Evolutionary conservation across 169 alveolate species (phyloP), one percentile per base, ranked within the genome.

Genomic region (Babesia ovata): DNA sequence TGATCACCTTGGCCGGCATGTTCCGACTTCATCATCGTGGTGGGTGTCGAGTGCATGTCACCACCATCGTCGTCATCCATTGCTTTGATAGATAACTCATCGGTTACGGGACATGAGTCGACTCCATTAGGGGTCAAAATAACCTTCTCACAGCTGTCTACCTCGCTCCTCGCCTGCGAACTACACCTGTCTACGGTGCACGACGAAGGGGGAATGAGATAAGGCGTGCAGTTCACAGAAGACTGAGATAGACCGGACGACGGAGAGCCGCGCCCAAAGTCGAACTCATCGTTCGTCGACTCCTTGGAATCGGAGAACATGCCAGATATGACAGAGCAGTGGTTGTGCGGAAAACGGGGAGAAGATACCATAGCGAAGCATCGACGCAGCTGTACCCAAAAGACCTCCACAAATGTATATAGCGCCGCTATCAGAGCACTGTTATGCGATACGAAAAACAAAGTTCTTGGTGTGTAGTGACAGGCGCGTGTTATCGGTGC

Each of bases 191-290:
- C 73, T 28, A 46, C 26, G 4, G 73, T 48, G 58, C 62, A 24
- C 46, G 73, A 48, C 21, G 73, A 48, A 14, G 60, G 73, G 21
- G 46, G 61, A 6, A 44, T 29, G 53, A 48, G 46, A 28, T 46
- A 63, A 11, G 60, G 73, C 14, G 73, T 63, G 22, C 73, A 63
- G 29, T 63, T 45, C 26, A 63, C 33, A n/a, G 70, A 63, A n/a
- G 60, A 63, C 28, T 67, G 66, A 2, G 76, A 54, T 46, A 1
- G 62, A 10, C 48, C 24, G 0, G 65, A 44, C 19, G 66, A 50
- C 17, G 58, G 10, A 6, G 76, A 14, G 16, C 49, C 29, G 12
- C 63, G 19, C 45, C 48, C 65, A 24, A 67, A 52, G 17, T 54
- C 76, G 33, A 39, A 67, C 39, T 50, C 63, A 67, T 67, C 54